phyloP scores from a whole-genome alignment of 371 early-diverging fungal species.

The Enterocytospora artemiae region DNA sequence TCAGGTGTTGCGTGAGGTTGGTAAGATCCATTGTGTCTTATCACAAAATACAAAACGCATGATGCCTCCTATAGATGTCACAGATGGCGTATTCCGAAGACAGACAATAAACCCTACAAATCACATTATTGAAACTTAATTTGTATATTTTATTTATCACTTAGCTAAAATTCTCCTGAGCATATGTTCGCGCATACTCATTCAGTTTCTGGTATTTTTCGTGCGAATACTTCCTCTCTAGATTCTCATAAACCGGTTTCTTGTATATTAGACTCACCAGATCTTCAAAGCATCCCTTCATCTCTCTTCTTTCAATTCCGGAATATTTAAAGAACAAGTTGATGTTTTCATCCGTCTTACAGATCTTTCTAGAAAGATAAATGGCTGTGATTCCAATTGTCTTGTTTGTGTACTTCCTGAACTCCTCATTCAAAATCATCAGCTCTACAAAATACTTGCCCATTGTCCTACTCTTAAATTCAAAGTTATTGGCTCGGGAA shows the following conservation, averaged over 20 bases:
- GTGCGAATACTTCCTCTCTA: slow-evolving; percentile 37
- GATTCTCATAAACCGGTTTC: slow-evolving; percentile 27
- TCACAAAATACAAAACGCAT: too few species aligned
- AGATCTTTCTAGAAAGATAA: slow-evolving; percentile 75
- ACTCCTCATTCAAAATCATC: slow-evolving; percentile 70
- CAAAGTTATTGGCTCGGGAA: slow-evolving; percentile 58
- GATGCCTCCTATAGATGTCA: too few species aligned
- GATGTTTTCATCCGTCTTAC: slow-evolving; percentile 60
- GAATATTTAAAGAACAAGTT: slow-evolving; percentile 42
- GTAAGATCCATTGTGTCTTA: too few species aligned
- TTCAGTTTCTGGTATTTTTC: background rate
- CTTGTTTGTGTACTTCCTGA: slow-evolving; percentile 67
- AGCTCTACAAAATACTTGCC: slow-evolving; percentile 92
- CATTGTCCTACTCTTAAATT: slow-evolving; percentile 71
- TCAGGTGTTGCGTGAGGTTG: too few species aligned
- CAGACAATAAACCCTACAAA: too few species aligned
- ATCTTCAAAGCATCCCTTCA: slow-evolving; percentile 33
- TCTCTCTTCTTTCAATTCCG: slow-evolving; percentile 21
- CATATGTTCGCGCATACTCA: too few species aligned
- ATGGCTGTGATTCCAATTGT: slow-evolving; percentile 70
- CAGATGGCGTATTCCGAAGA: too few species aligned
- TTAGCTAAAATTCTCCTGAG: too few species aligned
- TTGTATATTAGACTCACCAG: slow-evolving; percentile 17
- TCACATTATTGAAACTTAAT: too few species aligned
- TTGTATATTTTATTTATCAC: too few species aligned